phyloP scores from a whole-genome alignment of 2,329 filamentous ascomycete genomes.

The Ceratocystis harringtonii region DNA sequence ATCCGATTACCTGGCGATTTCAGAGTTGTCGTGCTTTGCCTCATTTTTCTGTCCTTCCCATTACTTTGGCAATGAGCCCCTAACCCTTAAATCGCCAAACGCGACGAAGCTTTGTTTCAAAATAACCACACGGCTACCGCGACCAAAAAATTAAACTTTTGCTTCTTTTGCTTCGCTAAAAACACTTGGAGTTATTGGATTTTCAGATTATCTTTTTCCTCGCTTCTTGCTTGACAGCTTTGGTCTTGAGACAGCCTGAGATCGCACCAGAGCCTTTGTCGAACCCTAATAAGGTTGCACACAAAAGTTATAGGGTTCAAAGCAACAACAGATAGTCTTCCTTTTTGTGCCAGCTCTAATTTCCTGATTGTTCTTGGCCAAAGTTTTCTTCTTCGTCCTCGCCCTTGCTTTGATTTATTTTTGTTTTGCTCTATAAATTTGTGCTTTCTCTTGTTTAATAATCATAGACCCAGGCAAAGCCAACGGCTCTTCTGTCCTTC shows the following conservation, averaged over 20 bases:
- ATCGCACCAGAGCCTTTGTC: no score
- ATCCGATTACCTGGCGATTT: background rate
- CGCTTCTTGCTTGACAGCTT: background rate
- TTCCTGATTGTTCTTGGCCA: no score
- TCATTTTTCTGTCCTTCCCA: no score
- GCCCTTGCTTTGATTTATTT: background rate
- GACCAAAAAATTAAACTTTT: conserved; percentile 1
- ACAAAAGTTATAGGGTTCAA: no score
- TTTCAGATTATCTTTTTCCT: background rate
- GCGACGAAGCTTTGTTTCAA: conserved; percentile 3
- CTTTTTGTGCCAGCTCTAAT: no score
- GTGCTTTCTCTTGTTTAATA: background rate
- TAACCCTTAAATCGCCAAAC: conserved; percentile 1
- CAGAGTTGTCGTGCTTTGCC: background rate
- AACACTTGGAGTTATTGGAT: background rate
- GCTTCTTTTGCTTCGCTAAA: background rate
- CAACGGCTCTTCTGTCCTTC: background rate
- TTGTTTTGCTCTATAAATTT: background rate
- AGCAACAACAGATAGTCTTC: no score
- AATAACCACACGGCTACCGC: background rate
- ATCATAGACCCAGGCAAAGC: background rate
- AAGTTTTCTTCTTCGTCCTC: no score
- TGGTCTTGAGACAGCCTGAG: no score
- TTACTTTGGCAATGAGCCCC: no score
- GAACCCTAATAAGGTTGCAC: no score